Conservation (phyloP, 768 basidiomycete genomes). For the Suillus decipiens region DNA sequence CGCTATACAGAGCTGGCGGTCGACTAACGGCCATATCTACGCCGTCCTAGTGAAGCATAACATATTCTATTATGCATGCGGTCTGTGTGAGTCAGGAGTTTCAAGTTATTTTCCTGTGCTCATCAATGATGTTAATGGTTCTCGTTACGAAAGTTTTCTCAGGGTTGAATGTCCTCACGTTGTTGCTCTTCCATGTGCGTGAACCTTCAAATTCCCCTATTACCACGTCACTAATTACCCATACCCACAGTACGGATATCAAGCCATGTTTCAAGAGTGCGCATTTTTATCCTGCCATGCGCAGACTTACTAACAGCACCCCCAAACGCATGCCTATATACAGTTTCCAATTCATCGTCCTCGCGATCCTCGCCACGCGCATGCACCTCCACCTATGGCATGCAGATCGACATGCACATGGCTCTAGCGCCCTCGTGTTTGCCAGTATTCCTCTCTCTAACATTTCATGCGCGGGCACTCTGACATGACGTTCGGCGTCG, state of each 20-base stretch:
- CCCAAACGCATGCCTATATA: neutral
- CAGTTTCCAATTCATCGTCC: neutral
- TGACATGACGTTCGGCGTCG: neutral
- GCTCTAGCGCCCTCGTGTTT: neutral
- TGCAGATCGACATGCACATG: neutral
- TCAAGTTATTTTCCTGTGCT: neutral
- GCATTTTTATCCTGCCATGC: neutral
- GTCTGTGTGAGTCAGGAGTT: neutral
- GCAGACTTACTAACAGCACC: neutral
- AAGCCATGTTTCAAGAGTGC: slow-evolving; percentile 3
- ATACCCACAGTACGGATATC: neutral
- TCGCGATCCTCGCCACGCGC: neutral
- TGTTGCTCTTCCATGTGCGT: neutral
- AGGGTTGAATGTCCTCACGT: neutral
- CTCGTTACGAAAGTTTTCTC: neutral
- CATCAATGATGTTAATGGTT: too few species aligned
- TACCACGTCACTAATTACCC: too few species aligned
- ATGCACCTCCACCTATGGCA: neutral
- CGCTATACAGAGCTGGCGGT: slow-evolving; percentile 3
- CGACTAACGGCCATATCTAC: neutral
- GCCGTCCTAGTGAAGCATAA: neutral
- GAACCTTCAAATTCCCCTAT: neutral
- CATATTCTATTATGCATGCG: slow-evolving; percentile 1
- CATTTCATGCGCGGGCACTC: neutral
- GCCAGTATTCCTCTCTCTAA: neutral